These are phyloP conservation scores for Saccharomycopsis guyanensis DNA, from an alignment of 805 yeast species.

Conservation along the genomic window DNA sequence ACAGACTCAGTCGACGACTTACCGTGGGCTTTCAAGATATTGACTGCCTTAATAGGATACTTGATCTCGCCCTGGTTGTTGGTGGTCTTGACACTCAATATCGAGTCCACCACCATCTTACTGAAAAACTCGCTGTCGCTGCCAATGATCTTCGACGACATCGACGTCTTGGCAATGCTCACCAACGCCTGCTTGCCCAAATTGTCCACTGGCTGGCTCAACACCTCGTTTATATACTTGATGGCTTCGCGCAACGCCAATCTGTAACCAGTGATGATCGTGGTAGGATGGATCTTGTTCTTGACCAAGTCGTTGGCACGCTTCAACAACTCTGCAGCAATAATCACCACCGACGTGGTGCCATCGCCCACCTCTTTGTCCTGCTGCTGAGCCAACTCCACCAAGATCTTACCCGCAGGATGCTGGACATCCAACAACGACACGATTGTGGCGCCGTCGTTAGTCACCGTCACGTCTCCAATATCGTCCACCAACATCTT, in stretches of 20 bases:
- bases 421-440: slow-evolving; percentile 91
- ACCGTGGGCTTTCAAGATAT: slow-evolving; percentile 94
- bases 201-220: slow-evolving; percentile 70
- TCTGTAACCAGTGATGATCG: slow-evolving; percentile 94
- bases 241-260: slow-evolving; percentile 88
- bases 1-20: slow-evolving; percentile 83
- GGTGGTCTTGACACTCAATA: slow-evolving; percentile 88
- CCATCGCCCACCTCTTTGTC: slow-evolving; percentile 98
- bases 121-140: slow-evolving; percentile 87
- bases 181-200: slow-evolving; percentile 77
- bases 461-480: slow-evolving; percentile 97
- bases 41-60: slow-evolving; percentile 96
- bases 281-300: slow-evolving; percentile 94
- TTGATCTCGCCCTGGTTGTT: slow-evolving; percentile 81
- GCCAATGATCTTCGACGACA: slow-evolving; percentile 96
- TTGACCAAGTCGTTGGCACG: slow-evolving; percentile 91
- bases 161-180: slow-evolving; percentile 92
- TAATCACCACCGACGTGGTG: slow-evolving; percentile 93
- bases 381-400: slow-evolving; percentile 96
- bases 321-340: slow-evolving; percentile 86
- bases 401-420: slow-evolving; percentile 96
- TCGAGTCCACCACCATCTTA: slow-evolving; percentile 87
- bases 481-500: slow-evolving; percentile 98
- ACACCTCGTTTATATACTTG: slow-evolving; percentile 75
- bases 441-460: slow-evolving; percentile 97